phyloP scores from a whole-genome alignment of 169 alveolate genomes.

The Eimeria tenella region DNA sequence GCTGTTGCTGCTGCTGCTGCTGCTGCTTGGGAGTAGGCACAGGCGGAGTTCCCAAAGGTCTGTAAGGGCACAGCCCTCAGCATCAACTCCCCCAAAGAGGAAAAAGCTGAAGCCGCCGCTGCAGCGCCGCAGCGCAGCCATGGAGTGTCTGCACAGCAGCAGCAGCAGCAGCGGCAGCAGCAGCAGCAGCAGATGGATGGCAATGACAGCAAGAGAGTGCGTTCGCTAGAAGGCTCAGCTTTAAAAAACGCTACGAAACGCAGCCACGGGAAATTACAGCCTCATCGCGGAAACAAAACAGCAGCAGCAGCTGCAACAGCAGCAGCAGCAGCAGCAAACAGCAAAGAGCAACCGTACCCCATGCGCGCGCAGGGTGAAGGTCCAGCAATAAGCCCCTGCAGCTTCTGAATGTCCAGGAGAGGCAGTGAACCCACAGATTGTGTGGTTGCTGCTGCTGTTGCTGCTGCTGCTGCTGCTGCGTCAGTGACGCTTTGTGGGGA shows the following conservation, averaged over 20 bases:
- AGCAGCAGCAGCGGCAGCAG: background rate
- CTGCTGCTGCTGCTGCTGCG: background rate
- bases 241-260: background rate
- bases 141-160: conserved; percentile 29
- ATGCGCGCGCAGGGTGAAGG: conserved; percentile 32
- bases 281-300: too few relatives aligned
- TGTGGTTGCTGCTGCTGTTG: background rate
- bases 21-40: background rate
- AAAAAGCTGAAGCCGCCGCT: conserved; percentile 1
- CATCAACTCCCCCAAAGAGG: conserved; percentile 12
- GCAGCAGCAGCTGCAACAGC: conserved; percentile 13
- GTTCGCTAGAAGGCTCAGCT: background rate
- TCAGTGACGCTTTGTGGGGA: background rate
- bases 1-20: conserved; percentile 35
- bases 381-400: background rate
- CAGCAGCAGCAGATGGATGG: background rate
- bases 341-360: background rate
- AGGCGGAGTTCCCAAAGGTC: conserved; percentile 41
- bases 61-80: background rate
- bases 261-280: too few relatives aligned
- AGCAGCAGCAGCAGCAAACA: conserved; percentile 25
- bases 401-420: conserved; percentile 3
- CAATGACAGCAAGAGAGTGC: background rate
- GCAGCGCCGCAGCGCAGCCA: conserved; percentile 37
- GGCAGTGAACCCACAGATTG: background rate